Conservation (phyloP, 1,284 basidiomycete species). For the Phaffia rhodozyma region DNA sequence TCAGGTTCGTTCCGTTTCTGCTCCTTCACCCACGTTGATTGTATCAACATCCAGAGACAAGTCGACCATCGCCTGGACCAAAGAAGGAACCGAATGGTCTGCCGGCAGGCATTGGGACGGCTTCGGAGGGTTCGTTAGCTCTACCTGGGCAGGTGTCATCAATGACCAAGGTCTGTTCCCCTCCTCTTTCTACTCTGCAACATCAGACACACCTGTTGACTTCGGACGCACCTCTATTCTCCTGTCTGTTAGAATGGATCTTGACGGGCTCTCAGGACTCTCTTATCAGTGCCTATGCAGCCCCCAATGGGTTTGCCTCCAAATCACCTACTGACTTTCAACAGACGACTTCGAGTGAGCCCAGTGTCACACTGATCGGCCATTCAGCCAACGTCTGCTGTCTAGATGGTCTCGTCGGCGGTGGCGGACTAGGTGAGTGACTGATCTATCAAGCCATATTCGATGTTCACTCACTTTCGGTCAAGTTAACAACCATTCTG, state of each 20-base stretch:
- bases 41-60: conserved; percentile 82
- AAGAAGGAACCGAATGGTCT: conserved; percentile 45
- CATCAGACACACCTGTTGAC: neutral
- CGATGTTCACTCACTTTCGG: neutral
- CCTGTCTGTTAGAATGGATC: conserved; percentile 51
- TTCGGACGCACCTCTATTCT: conserved; percentile 17
- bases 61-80: conserved; percentile 71
- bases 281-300: conserved; percentile 39
- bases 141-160: conserved; percentile 27
- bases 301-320: neutral
- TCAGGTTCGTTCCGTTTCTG: conserved; percentile 61
- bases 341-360: conserved; percentile 13
- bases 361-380: conserved; percentile 41
- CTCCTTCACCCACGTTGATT: conserved; percentile 57
- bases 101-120: conserved; percentile 71
- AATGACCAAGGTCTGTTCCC: conserved; percentile 29
- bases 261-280: conserved; percentile 73
- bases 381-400: conserved; percentile 87
- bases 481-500: neutral
- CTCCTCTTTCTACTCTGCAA: neutral
- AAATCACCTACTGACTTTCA: conserved; percentile 2
- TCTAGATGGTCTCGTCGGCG: conserved; percentile 55
- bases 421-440: conserved; percentile 27
- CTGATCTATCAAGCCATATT: neutral
- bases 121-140: conserved; percentile 54